Evolutionary conservation across 2,329 filamentous ascomycete species (phyloP).

Genomic region (Aureobasidium sp.): DNA sequence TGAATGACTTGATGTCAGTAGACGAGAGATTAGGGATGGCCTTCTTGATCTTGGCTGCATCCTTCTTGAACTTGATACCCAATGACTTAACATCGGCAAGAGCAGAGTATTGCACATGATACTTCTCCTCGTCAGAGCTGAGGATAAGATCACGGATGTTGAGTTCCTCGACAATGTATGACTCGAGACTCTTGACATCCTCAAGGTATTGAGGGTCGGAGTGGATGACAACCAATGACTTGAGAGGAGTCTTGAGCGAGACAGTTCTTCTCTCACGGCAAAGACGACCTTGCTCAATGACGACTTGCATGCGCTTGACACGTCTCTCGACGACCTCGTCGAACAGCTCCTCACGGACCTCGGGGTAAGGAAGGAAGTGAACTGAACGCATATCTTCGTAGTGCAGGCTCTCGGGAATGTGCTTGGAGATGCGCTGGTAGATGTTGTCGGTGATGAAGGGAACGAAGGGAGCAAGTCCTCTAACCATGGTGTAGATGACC

Average conservation of each 20-base stretch:
- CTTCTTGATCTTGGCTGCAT: conserved; percentile 84
- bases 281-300: conserved; percentile 83
- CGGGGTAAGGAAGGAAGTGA: conserved; percentile 86
- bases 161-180: conserved; percentile 86
- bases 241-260: conserved; percentile 83
- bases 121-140: conserved; percentile 78
- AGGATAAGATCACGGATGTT: conserved; percentile 82
- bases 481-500: conserved; percentile 79
- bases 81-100: conserved; percentile 87
- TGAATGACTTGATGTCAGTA: conserved; percentile 71
- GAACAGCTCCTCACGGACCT: conserved; percentile 81
- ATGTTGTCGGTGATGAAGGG: conserved; percentile 95
- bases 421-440: conserved; percentile 72
- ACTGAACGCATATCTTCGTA: conserved; percentile 74
- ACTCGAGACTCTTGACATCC: conserved; percentile 75
- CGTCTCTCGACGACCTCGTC: conserved; percentile 77
- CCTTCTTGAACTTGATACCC: conserved; percentile 96
- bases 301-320: conserved; percentile 85
- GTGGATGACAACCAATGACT: conserved; percentile 83
- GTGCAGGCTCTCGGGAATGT: conserved; percentile 63
- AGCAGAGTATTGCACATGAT: conserved; percentile 86
- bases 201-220: conserved; percentile 73
- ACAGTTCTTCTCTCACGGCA: conserved; percentile 78
- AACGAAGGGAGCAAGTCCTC: conserved; percentile 86
- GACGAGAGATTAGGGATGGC: conserved; percentile 71